Conservation (phyloP, 208 protist genomes). For the Vickermania ingenoplastis region DNA sequence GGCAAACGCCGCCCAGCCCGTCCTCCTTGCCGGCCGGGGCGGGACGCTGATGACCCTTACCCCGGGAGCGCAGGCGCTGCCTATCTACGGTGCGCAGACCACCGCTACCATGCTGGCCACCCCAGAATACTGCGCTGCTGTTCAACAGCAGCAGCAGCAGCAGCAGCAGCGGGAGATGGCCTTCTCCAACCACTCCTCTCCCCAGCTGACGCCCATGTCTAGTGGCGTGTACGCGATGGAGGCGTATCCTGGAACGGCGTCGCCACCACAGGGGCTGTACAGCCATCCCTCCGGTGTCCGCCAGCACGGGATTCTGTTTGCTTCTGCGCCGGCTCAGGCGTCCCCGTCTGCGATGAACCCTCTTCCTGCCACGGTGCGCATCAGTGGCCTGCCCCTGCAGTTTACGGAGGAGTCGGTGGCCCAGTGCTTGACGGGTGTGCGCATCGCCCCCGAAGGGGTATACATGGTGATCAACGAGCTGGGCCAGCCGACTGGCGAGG, state of each 20-base stretch:
- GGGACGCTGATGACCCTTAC: not conserved
- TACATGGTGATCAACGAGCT: conserved; percentile 36
- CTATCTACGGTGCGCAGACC: not conserved
- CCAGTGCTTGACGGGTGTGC: conserved; percentile 26
- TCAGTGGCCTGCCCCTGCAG: conserved; percentile 32
- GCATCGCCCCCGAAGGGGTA: conserved; percentile 27
- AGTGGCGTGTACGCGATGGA: not conserved
- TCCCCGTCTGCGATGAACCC: not conserved
- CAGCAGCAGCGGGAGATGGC: not conserved
- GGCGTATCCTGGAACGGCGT: not conserved
- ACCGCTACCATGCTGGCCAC: not conserved
- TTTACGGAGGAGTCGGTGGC: conserved; percentile 33
- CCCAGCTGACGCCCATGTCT: not conserved
- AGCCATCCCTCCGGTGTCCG: not conserved
- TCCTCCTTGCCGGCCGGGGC: not conserved
- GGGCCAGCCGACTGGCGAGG: conserved; percentile 25
- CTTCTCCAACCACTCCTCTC: not conserved
- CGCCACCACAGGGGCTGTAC: not conserved
- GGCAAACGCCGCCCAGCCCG: not conserved
- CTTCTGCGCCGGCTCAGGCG: too few relatives aligned
- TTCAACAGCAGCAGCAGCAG: not conserved
- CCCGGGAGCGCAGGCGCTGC: not conserved
- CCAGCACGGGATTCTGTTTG: not conserved
- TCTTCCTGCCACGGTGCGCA: conserved; percentile 1
- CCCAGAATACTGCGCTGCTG: not conserved